phyloP scores from a whole-genome alignment of 495 filamentous ascomycete species.

The Poronia punctata region DNA sequence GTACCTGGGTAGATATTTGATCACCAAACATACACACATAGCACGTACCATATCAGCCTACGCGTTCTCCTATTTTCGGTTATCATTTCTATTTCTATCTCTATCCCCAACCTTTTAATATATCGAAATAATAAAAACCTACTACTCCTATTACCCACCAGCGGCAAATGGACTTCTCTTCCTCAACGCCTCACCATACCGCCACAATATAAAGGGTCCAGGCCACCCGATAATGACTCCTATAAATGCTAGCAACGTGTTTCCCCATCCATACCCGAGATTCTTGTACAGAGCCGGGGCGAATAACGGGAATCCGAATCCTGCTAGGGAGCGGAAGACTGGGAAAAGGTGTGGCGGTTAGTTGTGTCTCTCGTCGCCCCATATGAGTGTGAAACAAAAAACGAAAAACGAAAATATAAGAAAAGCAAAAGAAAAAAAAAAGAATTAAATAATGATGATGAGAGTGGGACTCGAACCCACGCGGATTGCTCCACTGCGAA shows the following conservation, averaged over 20 bases:
- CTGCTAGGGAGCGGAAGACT: constrained; percentile 61
- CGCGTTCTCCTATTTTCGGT: no score
- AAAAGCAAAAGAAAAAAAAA: no score
- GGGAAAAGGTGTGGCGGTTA: no score
- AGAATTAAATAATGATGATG: no score
- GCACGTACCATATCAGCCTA: no score
- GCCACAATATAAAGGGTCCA: constrained; percentile 46
- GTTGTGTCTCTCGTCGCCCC: no score
- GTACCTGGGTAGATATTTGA: no score
- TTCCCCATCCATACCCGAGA: constrained; percentile 51
- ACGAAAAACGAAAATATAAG: no score
- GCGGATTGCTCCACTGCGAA: constrained; percentile 33
- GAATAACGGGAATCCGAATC: constrained; percentile 74
- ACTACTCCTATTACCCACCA: constrained; percentile 40
- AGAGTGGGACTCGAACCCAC: constrained; percentile 38
- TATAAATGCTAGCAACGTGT: constrained; percentile 48
- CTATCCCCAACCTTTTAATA: no score
- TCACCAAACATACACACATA: no score
- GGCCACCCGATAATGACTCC: constrained; percentile 42
- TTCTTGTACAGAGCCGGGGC: constrained; percentile 56
- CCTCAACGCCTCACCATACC: constrained; percentile 36
- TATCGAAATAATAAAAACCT: constrained; percentile 13
- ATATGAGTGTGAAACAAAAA: no score
- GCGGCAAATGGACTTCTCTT: constrained; percentile 62
- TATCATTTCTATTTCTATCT: no score